These are phyloP conservation scores for Solanum bulbocastanum DNA, from an alignment of 257 asterid species.

Conservation along the genomic window DNA sequence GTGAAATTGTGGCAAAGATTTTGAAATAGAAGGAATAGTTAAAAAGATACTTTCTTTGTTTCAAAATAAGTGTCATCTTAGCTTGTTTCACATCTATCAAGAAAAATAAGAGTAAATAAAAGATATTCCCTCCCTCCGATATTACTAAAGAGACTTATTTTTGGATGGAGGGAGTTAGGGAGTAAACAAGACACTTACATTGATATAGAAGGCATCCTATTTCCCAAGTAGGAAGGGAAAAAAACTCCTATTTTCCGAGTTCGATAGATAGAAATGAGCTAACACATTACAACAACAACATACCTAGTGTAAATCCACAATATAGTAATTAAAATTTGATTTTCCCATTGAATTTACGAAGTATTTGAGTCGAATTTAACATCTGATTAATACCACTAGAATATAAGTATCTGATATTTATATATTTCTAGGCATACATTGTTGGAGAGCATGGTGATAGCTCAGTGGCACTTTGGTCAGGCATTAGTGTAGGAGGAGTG, in stretches of 20 bases:
- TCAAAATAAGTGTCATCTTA: too few relatives aligned
- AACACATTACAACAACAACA: too few relatives aligned
- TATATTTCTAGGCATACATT: constrained; percentile 52
- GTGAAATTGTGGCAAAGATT: too few relatives aligned
- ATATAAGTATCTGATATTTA: not conserved
- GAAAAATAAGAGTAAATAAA: too few relatives aligned
- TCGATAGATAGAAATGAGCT: too few relatives aligned
- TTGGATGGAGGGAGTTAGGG: not conserved
- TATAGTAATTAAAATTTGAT: too few relatives aligned
- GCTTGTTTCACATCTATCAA: too few relatives aligned
- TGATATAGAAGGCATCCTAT: too few relatives aligned
- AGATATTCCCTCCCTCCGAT: too few relatives aligned
- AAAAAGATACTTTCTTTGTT: fast-evolving
- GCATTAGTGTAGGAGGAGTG: constrained; percentile 88
- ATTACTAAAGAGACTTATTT: too few relatives aligned
- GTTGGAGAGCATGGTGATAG: constrained; percentile 93
- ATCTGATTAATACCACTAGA: too few relatives aligned
- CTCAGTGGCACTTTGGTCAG: constrained; percentile 90
- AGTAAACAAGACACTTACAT: not conserved
- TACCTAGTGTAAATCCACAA: too few relatives aligned
- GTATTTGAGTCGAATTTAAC: not conserved
- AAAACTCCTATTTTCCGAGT: not conserved
- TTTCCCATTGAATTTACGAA: not conserved
- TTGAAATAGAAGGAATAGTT: not conserved
- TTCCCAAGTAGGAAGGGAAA: not conserved